Base-by-base conservation (phyloP, 2,329 filamentous ascomycete genomes). In the Chaetomium olivaceum region DNA sequence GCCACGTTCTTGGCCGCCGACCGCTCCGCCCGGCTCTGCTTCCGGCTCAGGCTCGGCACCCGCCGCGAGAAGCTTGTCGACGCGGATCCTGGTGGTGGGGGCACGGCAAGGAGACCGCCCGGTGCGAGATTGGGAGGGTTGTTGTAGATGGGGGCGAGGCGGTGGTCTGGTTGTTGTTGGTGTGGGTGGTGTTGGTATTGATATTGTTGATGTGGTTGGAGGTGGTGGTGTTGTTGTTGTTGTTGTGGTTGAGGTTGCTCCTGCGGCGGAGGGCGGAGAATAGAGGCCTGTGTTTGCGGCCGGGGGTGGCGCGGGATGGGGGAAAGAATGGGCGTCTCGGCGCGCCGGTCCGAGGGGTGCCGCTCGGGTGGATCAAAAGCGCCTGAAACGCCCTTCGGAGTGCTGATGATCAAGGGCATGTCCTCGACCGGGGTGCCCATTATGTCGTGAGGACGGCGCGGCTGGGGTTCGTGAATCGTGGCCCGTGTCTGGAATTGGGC, bases 1-100 rank as follows among this genome's bases (percentile, higher is more conserved):
- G 83, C 80, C 31, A 89, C 85, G 69, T 89, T 89, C 76, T 85
- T 87, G 11, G 85, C 82, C 6, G 86, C 86, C 64, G 85, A 87
- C 31, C 85, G 79, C 72, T 86, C 84, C 1, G 86, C 86, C 50
- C 86, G 81, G 71, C 85, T 87, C 46, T 79, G 79, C 29, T 79
- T 80, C 39, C 84, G 77, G 63, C 74, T 80, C 6, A 86, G 74
- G 51, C 79, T 80, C 0, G 79, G 74, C 52, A 77, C 78, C 39
- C 66, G 79, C 69, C 64, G 78, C 76, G 59, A 80, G 43, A 78
- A n/a, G 72, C 74, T 61, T 54, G 73, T 19, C 5, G 77, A 76
- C 2, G 77, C 73, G 3, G 78, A 69, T 1, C 48, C 70, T 7
- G 78, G 75, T 36, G 74, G 77, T 14, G 72, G 64, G 19, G 70